phyloP scores from a whole-genome alignment of 352 stramenopile species.

The Phytophthora multivora region DNA sequence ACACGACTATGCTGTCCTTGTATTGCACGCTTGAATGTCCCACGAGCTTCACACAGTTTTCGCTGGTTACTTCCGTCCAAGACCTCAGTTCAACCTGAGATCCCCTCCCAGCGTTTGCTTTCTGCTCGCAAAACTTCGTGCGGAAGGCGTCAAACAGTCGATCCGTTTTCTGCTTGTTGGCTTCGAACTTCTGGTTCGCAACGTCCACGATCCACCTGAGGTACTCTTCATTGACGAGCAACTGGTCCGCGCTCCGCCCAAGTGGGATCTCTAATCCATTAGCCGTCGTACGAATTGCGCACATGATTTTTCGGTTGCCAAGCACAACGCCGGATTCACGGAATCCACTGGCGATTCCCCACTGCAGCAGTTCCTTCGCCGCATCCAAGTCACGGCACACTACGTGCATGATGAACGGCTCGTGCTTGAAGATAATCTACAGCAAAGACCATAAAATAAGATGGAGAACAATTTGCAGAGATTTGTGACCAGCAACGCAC shows the following conservation, averaged over 20 bases:
- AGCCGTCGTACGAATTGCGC: slow-evolving; percentile 88
- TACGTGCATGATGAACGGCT: slow-evolving; percentile 94
- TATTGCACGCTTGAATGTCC: slow-evolving; percentile 68
- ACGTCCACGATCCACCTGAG: slow-evolving; percentile 77
- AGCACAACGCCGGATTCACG: slow-evolving; percentile 90
- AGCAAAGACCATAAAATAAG: too few relatives aligned
- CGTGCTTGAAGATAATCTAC: slow-evolving; percentile 90
- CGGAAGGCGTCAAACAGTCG: slow-evolving; percentile 66
- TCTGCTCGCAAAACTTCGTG: slow-evolving; percentile 42
- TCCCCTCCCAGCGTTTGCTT: background rate
- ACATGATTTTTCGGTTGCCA: slow-evolving; percentile 90
- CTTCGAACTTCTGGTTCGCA: slow-evolving; percentile 87
- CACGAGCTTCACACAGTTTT: slow-evolving; percentile 53
- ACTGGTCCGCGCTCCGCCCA: slow-evolving; percentile 38
- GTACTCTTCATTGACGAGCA: slow-evolving; percentile 76
- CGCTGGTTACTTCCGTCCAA: slow-evolving; percentile 22
- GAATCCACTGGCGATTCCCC: slow-evolving; percentile 83
- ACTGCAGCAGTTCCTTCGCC: slow-evolving; percentile 83
- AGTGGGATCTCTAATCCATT: slow-evolving; percentile 91
- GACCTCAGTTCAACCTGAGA: slow-evolving; percentile 27
- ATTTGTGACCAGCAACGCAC: slow-evolving; percentile 24
- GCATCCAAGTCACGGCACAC: slow-evolving; percentile 79
- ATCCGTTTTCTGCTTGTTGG: slow-evolving; percentile 77
- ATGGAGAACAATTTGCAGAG: too few relatives aligned
- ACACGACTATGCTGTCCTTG: slow-evolving; percentile 54